Evolutionary conservation across 169 alveolate species (phyloP).

Genomic region (Amoebophrya sp.): DNA sequence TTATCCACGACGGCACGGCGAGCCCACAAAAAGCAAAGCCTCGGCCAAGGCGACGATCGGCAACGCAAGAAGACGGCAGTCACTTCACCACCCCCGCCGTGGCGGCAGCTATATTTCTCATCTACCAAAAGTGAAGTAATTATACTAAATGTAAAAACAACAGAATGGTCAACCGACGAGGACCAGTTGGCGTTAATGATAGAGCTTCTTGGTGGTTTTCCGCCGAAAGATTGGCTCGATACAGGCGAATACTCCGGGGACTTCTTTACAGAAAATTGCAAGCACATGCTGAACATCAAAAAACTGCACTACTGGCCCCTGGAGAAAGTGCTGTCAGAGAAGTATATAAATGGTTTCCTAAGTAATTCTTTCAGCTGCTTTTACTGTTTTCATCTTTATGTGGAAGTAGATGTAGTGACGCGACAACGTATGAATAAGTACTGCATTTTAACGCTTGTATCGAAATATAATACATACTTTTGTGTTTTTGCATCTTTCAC

Average conservation of each 20-base stretch:
- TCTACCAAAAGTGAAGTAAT: too few species aligned
- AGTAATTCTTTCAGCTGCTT: too few species aligned
- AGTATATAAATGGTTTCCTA: too few species aligned
- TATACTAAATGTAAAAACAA: too few species aligned
- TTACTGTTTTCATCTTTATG: background rate
- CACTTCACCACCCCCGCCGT: too few species aligned
- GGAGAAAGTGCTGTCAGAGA: background rate
- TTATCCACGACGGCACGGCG: too few species aligned
- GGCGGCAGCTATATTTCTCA: too few species aligned
- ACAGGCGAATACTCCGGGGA: background rate
- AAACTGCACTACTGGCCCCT: background rate
- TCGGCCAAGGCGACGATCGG: too few species aligned
- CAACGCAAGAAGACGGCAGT: too few species aligned
- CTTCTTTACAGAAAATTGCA: background rate
- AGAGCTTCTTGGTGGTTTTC: background rate
- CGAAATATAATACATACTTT: background rate
- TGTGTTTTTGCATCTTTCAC: background rate
- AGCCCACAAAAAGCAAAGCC: too few species aligned
- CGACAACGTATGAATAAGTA: background rate
- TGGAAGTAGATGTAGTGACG: background rate
- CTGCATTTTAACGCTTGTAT: background rate
- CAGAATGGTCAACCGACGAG: background rate
- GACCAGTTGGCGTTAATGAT: background rate
- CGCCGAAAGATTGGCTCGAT: background rate
- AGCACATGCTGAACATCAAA: background rate